Percentiles rank a stretch among this genome's conserved stretches.
Conservation (phyloP, 140 eudicot genomes). For the Oenanthe javanica region DNA sequence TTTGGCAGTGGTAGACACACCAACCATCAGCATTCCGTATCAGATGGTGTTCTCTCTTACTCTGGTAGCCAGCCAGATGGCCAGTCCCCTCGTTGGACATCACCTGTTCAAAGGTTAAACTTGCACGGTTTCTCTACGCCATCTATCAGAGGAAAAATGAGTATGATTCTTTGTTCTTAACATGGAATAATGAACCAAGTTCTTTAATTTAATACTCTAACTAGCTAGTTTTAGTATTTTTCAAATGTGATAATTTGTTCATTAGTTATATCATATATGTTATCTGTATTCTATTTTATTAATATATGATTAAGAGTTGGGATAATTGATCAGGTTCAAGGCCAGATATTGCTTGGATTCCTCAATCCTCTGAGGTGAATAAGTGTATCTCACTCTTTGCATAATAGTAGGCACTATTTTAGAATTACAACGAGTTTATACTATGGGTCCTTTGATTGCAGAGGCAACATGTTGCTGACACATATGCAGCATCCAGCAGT, state of each 20-base stretch:
- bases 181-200: neutral
- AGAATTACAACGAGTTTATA: too few relatives aligned
- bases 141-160: conserved; percentile 10
- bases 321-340: conserved; percentile 10
- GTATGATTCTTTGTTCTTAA: neutral
- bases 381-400: neutral
- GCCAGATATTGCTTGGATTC: conserved; percentile 7
- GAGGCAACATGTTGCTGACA: conserved; percentile 1
- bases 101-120: conserved; percentile 5
- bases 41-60: conserved; percentile 12
- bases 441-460: neutral
- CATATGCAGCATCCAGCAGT: conserved; percentile 11
- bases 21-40: conserved; percentile 16
- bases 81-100: conserved; percentile 9
- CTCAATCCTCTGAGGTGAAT: conserved; percentile 12
- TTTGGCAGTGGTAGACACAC: conserved; percentile 8
- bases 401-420: neutral
- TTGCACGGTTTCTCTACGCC: neutral
- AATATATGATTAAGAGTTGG: neutral
- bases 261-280: neutral
- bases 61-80: conserved; percentile 11
- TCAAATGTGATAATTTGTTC: neutral
- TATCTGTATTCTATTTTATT: neutral
- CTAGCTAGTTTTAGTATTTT: neutral
- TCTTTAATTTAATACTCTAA: neutral